Base-by-base conservation (phyloP, 2,329 filamentous ascomycete species). In the Alternaria sp. region DNA sequence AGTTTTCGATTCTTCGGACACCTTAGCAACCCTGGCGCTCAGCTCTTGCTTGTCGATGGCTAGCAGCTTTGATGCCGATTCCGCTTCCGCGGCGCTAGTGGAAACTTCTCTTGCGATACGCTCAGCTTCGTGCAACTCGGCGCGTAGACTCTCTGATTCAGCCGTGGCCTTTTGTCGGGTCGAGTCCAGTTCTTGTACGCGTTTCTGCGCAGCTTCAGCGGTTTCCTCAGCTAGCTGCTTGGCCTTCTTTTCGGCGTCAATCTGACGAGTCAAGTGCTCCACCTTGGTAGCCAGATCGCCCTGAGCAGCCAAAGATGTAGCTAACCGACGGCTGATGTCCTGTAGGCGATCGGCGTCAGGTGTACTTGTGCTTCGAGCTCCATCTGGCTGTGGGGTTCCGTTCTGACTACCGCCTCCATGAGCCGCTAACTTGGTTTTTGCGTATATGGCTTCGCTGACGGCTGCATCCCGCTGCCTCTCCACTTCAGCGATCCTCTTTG, bases 381-480 rank as follows among this genome's bases (percentile, higher is more conserved):
- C 77, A 64, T 87, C 85, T 4, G 82, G 83, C 61, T 84, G 83
- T 7, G 86, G 85, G 7, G 85, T 87, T n/a, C 85, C 84, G 45
- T 84, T 84, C 55, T 89, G 86, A 71, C 90, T 93, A n/a, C 85
- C 86, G 25, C 85, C 86, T 41, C 87, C 89, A 67, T 94, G 91
- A 8, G 94, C 94, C 28, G 94, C 94, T 55, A 97, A 84, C 77
- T 93, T 97, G 3, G 96, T 94, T 77, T 96, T 97, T 33, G 94
- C 93, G 80, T 98, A 98, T 0, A 96, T 92, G 1, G 96, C 96
- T 82, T 99, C 96, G 72, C 91, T 92, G 58, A 99, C 90, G n/a
- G 96, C 96, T 44, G 91, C 90, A 80, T 99, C 96, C 55, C 96
- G 88, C 82, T 99, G 96, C 77, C 92, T 94, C 78, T 99, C 96